Evolutionary conservation across 768 basidiomycete species (phyloP).

Genomic region (Scleroderma citrinum): DNA sequence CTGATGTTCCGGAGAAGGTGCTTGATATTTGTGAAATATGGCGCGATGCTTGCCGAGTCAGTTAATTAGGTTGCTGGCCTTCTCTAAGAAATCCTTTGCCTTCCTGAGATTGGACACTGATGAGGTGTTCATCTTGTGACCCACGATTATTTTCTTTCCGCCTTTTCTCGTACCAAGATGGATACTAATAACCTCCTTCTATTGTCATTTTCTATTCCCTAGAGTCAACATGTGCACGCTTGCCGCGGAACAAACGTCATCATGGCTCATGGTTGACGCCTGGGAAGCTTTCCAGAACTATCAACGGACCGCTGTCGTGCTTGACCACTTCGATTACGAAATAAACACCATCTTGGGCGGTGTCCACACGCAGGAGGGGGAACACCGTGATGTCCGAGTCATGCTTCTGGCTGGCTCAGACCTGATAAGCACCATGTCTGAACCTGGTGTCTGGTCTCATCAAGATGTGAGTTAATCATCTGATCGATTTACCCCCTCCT

Average conservation of each 20-base stretch:
- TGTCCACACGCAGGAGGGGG: slow-evolving; percentile 63
- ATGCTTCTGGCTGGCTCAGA: slow-evolving; percentile 98
- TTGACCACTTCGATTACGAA: slow-evolving; percentile 95
- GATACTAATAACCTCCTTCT: slow-evolving; percentile 12
- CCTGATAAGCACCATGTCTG: slow-evolving; percentile 95
- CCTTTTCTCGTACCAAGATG: slow-evolving; percentile 4
- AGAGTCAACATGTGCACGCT: slow-evolving; percentile 86
- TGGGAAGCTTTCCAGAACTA: slow-evolving; percentile 97
- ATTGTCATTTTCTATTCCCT: slow-evolving; percentile 20
- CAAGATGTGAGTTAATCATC: slow-evolving; percentile 66
- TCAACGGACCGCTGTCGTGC: slow-evolving; percentile 92
- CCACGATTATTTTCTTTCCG: background rate
- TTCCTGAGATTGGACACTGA: too few relatives aligned
- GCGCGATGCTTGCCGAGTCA: too few relatives aligned
- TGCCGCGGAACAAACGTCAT: slow-evolving; percentile 83
- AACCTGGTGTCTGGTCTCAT: slow-evolving; percentile 96
- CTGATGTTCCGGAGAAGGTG: background rate
- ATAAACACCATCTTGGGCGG: slow-evolving; percentile 85
- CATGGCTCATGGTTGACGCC: slow-evolving; percentile 95
- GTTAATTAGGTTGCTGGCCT: too few relatives aligned
- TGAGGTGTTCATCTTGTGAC: too few relatives aligned
- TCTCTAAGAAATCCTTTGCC: too few relatives aligned
- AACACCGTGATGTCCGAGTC: slow-evolving; percentile 70
- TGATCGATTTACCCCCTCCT: background rate
- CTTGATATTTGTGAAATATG: slow-evolving; percentile 3